A percentile compares a stretch with the other conserved stretches of the same genome.
Evolutionary conservation across 2,329 filamentous ascomycete species (phyloP).

Genomic region (Knoxdaviesia capensis): DNA sequence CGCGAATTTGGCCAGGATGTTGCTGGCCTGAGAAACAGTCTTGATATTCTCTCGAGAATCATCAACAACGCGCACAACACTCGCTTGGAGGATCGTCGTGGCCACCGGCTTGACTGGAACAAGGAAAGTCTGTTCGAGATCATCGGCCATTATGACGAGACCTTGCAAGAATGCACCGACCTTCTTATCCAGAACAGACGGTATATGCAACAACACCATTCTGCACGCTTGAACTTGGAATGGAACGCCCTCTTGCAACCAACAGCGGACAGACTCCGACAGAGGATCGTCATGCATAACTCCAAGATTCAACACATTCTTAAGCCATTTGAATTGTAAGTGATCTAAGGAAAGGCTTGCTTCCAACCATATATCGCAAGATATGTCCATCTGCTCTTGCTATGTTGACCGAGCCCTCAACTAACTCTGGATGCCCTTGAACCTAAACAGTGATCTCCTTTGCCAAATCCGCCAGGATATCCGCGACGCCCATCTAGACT

Average conservation of each 20-base stretch:
- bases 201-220: slow-evolving; percentile 9
- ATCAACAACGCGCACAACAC: slow-evolving; percentile 10
- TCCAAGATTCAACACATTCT: slow-evolving; percentile 13
- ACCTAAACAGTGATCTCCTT: slow-evolving; percentile 12
- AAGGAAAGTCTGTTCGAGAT: slow-evolving; percentile 7
- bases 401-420: too few relatives aligned
- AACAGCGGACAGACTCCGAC: slow-evolving; percentile 12
- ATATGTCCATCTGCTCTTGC: too few relatives aligned
- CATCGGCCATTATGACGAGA: slow-evolving; percentile 13
- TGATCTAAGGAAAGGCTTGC: not conserved
- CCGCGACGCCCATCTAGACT: slow-evolving; percentile 6
- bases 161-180: slow-evolving; percentile 12
- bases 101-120: slow-evolving; percentile 6
- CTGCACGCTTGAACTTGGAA: slow-evolving; percentile 13
- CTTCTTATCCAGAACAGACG: slow-evolving; percentile 12
- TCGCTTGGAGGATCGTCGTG: slow-evolving; percentile 8
- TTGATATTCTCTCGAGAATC: slow-evolving; percentile 12
- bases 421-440: too few relatives aligned
- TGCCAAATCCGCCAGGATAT: slow-evolving; percentile 9
- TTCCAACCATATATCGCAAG: too few relatives aligned
- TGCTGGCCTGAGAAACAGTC: slow-evolving; percentile 11
- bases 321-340: slow-evolving; percentile 17
- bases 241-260: slow-evolving; percentile 17
- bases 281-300: slow-evolving; percentile 14
- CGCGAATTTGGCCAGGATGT: slow-evolving; percentile 14